Evolutionary conservation across 1,284 basidiomycete genomes (phyloP), one percentile per base, ranked within the genome.

Genomic region (Farysia itapuensis): DNA sequence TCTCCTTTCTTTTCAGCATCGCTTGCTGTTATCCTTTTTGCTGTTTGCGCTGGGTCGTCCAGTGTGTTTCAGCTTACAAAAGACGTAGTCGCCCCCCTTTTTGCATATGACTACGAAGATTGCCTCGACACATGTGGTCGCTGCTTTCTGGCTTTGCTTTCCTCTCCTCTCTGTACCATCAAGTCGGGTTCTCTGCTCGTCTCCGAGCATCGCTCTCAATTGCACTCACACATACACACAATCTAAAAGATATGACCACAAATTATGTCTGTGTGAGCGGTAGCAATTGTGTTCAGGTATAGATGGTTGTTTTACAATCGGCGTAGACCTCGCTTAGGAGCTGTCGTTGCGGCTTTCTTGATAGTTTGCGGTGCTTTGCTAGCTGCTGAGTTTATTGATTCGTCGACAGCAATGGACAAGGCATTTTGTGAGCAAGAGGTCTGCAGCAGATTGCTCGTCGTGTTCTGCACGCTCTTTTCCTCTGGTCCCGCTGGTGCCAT

Each of bases 241-340:
- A 28, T 28, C 31, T 14, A 19, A 33, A 33, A 33, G 31, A 33
- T 33, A 33, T 33, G 31, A 33, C 31, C 31, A 33, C 31, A 33
- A 9, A 28, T 9, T 11, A 28, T 28, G 26, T 28, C 26, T 9
- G 11, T 28, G 26, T 28, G 9, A n/a, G n/a, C 11, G 26, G 11
- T 28, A 9, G 26, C 11, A 28, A 28, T 9, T 9, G 26, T 28
- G 26, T 11, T 28, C n/a, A 28, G 26, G 26, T 28, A 28, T 28
- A 28, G 11, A 28, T 28, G 19, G 23, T 9, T 16, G n/a, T 34
- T 13, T 32, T 37, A 61, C 11, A 61, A 41, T 3, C 48, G 46
- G 18, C 52, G 38, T n/a, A 61, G 47, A 35, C 58, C 58, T n/a
- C 58, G 52, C 35, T 50, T 60, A 12, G 51, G 46, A 4, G 40